Conservation (phyloP, 2,329 filamentous ascomycete genomes). For the Epichloe aotearoae region DNA sequence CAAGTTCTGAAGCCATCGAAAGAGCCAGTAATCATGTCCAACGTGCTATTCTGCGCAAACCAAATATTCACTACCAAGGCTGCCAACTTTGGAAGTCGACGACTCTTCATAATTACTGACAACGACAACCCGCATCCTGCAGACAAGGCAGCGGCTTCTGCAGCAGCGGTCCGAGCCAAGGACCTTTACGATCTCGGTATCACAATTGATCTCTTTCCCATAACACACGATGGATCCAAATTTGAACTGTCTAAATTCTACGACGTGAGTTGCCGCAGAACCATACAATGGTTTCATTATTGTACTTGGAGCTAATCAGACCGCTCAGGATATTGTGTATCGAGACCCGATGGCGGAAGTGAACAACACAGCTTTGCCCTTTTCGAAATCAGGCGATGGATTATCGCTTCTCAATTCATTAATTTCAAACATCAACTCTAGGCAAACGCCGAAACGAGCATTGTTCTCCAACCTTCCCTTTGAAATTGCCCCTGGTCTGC, state of each 20-base stretch:
- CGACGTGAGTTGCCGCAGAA: slow-evolving; percentile 44
- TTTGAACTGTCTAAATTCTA: slow-evolving; percentile 87
- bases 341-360: slow-evolving; percentile 61
- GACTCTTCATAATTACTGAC: slow-evolving; percentile 93
- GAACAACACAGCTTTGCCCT: slow-evolving; percentile 36
- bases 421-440: slow-evolving; percentile 80
- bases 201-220: slow-evolving; percentile 83
- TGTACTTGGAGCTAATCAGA: neutral
- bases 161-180: slow-evolving; percentile 77
- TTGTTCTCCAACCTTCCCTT: slow-evolving; percentile 79
- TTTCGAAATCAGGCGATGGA: slow-evolving; percentile 58
- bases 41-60: slow-evolving; percentile 86
- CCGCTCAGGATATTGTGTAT: slow-evolving; percentile 72
- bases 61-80: slow-evolving; percentile 93
- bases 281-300: too few relatives aligned
- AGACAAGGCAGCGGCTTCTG: slow-evolving; percentile 59
- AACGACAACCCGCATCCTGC: slow-evolving; percentile 72
- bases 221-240: slow-evolving; percentile 52
- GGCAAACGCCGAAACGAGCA: slow-evolving; percentile 71
- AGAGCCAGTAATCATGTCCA: slow-evolving; percentile 67
- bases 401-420: slow-evolving; percentile 68
- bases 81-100: slow-evolving; percentile 81
- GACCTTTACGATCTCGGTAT: slow-evolving; percentile 92
- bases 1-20: slow-evolving; percentile 57
- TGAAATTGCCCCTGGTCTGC: slow-evolving; percentile 72